Evolutionary conservation across 2,329 filamentous ascomycete genomes (phyloP).

Genomic region (Aspergillus nomiae): DNA sequence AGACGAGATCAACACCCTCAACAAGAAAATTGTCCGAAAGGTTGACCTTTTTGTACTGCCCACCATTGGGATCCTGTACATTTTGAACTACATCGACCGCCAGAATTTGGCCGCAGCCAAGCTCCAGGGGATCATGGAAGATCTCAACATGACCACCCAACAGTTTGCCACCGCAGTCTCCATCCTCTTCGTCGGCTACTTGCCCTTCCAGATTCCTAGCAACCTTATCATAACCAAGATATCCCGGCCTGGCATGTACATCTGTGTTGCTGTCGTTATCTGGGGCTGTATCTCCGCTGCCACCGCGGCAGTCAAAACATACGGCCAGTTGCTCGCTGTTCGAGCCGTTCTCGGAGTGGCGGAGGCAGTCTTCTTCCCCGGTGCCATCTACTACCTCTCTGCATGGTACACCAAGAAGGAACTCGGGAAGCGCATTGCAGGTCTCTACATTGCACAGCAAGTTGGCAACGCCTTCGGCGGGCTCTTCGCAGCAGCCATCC

Average conservation of each 20-base stretch:
- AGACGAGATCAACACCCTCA: constrained; percentile 26
- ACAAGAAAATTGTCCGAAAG: constrained; percentile 30
- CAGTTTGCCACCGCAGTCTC: constrained; percentile 37
- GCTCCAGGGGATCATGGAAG: constrained; percentile 44
- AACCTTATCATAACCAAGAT: constrained; percentile 56
- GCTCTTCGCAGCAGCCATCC: constrained; percentile 29
- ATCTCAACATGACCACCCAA: constrained; percentile 39
- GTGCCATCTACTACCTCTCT: constrained; percentile 43
- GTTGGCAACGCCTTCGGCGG: constrained; percentile 31
- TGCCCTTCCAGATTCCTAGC: constrained; percentile 45
- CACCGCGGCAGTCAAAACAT: constrained; percentile 56
- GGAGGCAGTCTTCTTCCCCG: constrained; percentile 63
- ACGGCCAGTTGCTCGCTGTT: constrained; percentile 55
- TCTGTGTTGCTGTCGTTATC: constrained; percentile 57
- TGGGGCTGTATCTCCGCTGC: constrained; percentile 64
- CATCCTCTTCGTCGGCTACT: constrained; percentile 31
- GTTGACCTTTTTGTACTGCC: constrained; percentile 34
- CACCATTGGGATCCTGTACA: constrained; percentile 41
- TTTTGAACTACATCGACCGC: constrained; percentile 46
- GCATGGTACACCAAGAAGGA: constrained; percentile 45
- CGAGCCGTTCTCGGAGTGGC: constrained; percentile 65
- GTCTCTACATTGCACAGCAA: constrained; percentile 31
- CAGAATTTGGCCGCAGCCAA: constrained; percentile 43
- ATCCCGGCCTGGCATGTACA: constrained; percentile 53
- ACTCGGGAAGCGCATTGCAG: constrained; percentile 32